Percentiles rank a stretch among this genome's conserved stretches.
These are phyloP conservation scores for Lentinula boryana DNA, from an alignment of 768 basidiomycete genomes.

Conservation along the genomic window DNA sequence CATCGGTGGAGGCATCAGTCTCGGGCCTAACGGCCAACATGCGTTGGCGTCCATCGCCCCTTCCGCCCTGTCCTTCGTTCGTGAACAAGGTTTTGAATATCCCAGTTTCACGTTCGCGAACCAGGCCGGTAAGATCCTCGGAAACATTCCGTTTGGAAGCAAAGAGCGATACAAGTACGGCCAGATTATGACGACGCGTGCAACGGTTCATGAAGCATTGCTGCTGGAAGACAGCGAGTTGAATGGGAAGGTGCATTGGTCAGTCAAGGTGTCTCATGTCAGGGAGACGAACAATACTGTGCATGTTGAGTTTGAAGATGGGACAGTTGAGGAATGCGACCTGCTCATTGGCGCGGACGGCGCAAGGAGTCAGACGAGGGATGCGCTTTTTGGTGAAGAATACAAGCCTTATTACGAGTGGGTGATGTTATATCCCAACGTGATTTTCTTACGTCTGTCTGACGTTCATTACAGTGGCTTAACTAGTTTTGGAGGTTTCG, in stretches of 20 bases:
- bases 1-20: neutral
- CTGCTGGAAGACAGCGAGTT: neutral
- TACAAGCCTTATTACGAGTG: neutral
- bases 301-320: neutral
- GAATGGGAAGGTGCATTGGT: neutral
- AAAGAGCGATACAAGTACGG: slow-evolving; percentile 1
- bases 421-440: neutral
- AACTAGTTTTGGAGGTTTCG: neutral
- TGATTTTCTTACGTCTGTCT: neutral
- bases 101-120: neutral
- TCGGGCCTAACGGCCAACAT: neutral
- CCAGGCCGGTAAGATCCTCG: neutral
- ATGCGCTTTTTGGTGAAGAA: neutral
- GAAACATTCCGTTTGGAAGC: neutral
- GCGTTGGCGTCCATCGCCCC: neutral
- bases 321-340: neutral
- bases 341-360: slow-evolving; percentile 4
- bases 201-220: neutral
- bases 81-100: neutral
- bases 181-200: neutral
- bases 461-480: neutral
- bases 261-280: neutral
- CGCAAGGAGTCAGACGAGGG: neutral
- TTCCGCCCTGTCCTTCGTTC: neutral
- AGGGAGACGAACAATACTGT: neutral